These are phyloP conservation scores for Spirogloea muscicola DNA, from an alignment of 139 green algal genomes.

Conservation along the genomic window DNA sequence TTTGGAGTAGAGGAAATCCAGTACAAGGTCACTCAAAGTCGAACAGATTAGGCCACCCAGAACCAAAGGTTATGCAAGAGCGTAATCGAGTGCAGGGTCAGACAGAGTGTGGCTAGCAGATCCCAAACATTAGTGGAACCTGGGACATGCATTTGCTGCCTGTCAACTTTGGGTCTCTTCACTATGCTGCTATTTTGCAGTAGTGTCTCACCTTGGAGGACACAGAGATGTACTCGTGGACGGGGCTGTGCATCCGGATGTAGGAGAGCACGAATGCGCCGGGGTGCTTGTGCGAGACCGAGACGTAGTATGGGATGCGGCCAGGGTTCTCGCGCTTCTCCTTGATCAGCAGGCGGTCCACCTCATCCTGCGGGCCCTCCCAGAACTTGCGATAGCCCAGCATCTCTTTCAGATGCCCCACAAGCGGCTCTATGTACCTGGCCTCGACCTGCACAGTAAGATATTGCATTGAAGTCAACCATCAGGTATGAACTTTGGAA, in stretches of 20 bases:
- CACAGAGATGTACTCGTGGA: conserved; percentile 47
- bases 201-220: conserved; percentile 58
- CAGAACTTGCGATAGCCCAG: conserved; percentile 44
- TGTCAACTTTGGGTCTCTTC: too few species aligned
- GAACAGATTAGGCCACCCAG: too few species aligned
- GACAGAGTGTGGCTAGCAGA: too few species aligned
- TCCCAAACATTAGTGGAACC: too few species aligned
- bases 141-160: too few species aligned
- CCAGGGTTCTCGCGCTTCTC: conserved; percentile 19
- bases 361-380: conserved; percentile 23
- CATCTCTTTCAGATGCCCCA: conserved; percentile 26
- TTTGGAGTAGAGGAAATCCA: too few species aligned
- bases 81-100: too few species aligned
- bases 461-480: too few species aligned
- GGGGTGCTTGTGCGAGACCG: conserved; percentile 23
- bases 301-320: conserved; percentile 43
- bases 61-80: too few species aligned
- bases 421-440: conserved; percentile 41
- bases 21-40: too few species aligned
- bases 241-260: conserved; percentile 22
- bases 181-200: too few species aligned
- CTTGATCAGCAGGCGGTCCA: conserved; percentile 21
- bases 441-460: conserved; percentile 41
- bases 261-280: conserved; percentile 47
- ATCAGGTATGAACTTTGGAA: too few species aligned